phyloP scores from a whole-genome alignment of 1,284 basidiomycete species.

The Leccinum fallax region DNA sequence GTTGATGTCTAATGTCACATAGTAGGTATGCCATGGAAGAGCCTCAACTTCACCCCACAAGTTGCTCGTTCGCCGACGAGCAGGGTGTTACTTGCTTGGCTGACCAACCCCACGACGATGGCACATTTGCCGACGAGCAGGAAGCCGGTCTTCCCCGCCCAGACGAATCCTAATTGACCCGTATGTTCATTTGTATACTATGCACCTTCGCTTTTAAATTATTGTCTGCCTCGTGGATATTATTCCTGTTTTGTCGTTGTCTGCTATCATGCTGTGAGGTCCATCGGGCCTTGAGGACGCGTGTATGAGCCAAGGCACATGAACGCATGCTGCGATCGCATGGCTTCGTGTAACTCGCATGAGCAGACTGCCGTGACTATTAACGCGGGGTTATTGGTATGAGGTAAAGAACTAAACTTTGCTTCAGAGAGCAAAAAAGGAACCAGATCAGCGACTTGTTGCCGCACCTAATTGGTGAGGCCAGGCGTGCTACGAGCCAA shows the following conservation, averaged over 20 bases:
- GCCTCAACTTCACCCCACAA: background rate
- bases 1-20: constrained; percentile 18
- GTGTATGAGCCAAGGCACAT: constrained; percentile 24
- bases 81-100: constrained; percentile 5
- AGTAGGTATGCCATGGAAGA: constrained; percentile 17
- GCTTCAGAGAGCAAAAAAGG: background rate
- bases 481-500: constrained; percentile 4
- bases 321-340: constrained; percentile 26
- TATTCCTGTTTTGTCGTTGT: constrained; percentile 1
- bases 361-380: constrained; percentile 14
- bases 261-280: constrained; percentile 5
- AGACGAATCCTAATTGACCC: constrained; percentile 9
- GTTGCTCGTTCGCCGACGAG: background rate
- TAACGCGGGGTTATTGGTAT: constrained; percentile 10
- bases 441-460: constrained; percentile 15
- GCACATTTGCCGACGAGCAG: constrained; percentile 2
- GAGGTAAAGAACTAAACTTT: background rate
- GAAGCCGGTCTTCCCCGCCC: constrained; percentile 1
- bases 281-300: constrained; percentile 1
- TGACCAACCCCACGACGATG: background rate
- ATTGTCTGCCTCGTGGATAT: constrained; percentile 1
- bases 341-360: constrained; percentile 11
- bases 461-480: constrained; percentile 30
- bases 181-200: constrained; percentile 2
- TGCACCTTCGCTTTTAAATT: constrained; percentile 5